Base-by-base conservation (phyloP, 108 stramenopile genomes). In the Discostella stelligeroides region DNA sequence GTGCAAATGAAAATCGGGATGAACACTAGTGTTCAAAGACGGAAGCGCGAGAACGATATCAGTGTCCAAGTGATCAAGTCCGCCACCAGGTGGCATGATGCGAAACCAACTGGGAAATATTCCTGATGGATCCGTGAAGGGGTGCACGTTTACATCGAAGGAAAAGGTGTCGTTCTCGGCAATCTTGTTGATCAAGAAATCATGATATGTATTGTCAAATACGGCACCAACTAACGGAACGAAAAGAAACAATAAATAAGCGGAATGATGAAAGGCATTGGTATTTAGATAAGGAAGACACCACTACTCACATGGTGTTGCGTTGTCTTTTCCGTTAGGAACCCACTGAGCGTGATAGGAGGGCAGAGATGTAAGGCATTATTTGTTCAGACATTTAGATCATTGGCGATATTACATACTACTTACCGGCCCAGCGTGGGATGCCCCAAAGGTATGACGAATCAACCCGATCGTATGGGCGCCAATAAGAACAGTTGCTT, bases 41-140 rank as follows among this genome's bases (percentile, higher is more conserved):
- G 66, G 66, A 23, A 67, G 55, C 18, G 50, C 53, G 24, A 67
- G 54, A 7, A 34, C 53, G 0, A 67, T 17, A 42, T 67, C 66
- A 4, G 66, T 67, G 42, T 67, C 66, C 23, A 67, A 20, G 14
- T 55, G 54, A 42, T 67, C 49, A 12, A 66, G 37, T 3, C 20
- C 57, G n/a, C n/a, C n/a, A n/a, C 8, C 10, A 8, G 18, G n/a
- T 2, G 10, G n/a, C 4, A 1, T 9, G n/a, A 27, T 48, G 5
- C 63, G 46, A 30, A 64, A 67, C 66, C 66, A 67, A n/a, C n/a
- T n/a, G 25, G 53, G 51, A 41, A 67, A 67, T 3, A 55, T n/a
- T n/a, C n/a, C n/a, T n/a, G n/a, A n/a, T n/a, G n/a, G 23, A 37
- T 28, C 21, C 8, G 37, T 37, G 40, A 67, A 67, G 14, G 53